Base-by-base conservation (phyloP, 805 yeast species). In the Peterozyma xylosa region DNA sequence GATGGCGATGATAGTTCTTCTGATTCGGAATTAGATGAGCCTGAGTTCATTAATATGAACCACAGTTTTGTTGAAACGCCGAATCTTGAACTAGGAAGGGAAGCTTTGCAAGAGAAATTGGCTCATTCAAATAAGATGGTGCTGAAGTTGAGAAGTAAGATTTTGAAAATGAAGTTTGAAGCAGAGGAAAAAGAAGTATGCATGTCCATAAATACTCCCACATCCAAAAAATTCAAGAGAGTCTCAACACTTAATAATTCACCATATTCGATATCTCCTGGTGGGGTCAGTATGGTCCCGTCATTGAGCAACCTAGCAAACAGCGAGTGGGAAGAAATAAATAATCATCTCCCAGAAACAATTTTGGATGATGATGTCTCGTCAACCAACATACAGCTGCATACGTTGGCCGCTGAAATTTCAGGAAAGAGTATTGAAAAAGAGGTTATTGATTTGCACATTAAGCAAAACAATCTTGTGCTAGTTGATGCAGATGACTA, bases 41-140 rank as follows among this genome's bases (percentile, higher is more conserved):
- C 27, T 21, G 27, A 21, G 27, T 21, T 21, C 27, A 21, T 21
- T 7, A 21, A 21, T 21, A 21, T 21, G 27, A 21, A 21, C 7
- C 27, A 21, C 4, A 21, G 7, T 7, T 21, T 21, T 5, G 27
- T 5, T 5, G 27, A 21, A 21, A 21, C 7, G 27, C 27, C 27
- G 4, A 69, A 71, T 46, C 59, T 68, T 2, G 72, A 67, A 11
- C 61, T 84, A 36, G 87, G 83, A 53, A 64, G 75, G 2, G 91
- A 86, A 53, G 80, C 89, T 1, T 61, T 84, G 49, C 70, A 73
- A 49, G 72, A 83, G 0, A 80, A 85, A 18, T 67, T 86, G 51
- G 68, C 70, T 14, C 86, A 74, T 59, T 83, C 91, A 4, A 77
- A 81, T 52, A 69, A 72, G 47, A 73, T 79, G 2, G 78, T 85